Conservation (phyloP, 202 grass and related monocot species). For the Eragrostis tef region DNA sequence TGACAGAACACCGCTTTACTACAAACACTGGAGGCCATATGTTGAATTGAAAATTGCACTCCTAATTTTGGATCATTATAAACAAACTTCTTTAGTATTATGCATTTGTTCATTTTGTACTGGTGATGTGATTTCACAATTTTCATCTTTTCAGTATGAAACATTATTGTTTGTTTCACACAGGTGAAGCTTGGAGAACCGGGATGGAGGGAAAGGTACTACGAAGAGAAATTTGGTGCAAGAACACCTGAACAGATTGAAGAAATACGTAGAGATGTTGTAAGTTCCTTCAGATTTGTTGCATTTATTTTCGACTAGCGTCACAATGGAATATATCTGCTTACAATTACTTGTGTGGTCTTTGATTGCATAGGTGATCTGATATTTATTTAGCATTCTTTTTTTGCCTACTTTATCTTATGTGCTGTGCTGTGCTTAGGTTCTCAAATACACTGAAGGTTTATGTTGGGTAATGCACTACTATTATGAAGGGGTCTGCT, state of each 20-base stretch:
- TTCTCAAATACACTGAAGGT: slow-evolving; percentile 89
- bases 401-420: slow-evolving; percentile 21
- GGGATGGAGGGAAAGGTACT: slow-evolving; percentile 99
- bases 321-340: neutral
- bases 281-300: slow-evolving; percentile 46
- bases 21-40: neutral
- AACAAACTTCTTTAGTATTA: neutral
- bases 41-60: slow-evolving; percentile 8
- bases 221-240: slow-evolving; percentile 89
- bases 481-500: slow-evolving; percentile 98
- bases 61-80: neutral
- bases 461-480: slow-evolving; percentile 99
- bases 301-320: slow-evolving; percentile 5
- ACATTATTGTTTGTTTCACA: slow-evolving; percentile 35
- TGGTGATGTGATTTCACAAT: neutral
- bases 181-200: slow-evolving; percentile 93
- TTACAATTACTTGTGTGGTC: neutral
- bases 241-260: slow-evolving; percentile 74
- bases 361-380: slow-evolving; percentile 13
- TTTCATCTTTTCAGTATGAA: slow-evolving; percentile 1
- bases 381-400: slow-evolving; percentile 5
- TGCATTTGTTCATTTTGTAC: slow-evolving; percentile 23
- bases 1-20: slow-evolving; percentile 4
- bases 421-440: slow-evolving; percentile 47
- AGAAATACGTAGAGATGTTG: slow-evolving; percentile 82